Evolutionary conservation across 208 protist species (phyloP), one percentile per base, ranked within the genome.

Genomic region (Trypanosoma caninum): DNA sequence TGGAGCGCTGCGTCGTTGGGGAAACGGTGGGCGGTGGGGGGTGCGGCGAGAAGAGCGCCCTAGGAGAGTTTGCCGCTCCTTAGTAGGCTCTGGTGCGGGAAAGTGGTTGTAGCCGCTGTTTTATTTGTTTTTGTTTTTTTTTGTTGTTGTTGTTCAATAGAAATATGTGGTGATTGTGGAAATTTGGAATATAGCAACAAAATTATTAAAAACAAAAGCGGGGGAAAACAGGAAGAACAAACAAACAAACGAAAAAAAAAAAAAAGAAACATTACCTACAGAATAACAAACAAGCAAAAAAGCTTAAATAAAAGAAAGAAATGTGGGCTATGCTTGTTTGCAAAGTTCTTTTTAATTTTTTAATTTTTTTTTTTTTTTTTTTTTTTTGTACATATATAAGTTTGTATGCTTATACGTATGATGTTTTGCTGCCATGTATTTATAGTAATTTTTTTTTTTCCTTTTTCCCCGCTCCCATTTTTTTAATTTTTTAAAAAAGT

Each of bases 1-100:
- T 95, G 28, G 54, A 60, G 80, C 27, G 59, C 59, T 63, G 38
- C 54, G 16, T 22, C 46, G 51, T 52, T 10, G 18, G 28, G 28
- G 69, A 61, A 11, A 18, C 30, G 28, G 25, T 18, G 20, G 55
- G 23, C 13, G 50, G 37, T 3, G 44, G 45, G 46, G 46, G 22
- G 16, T 20, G 34, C 7, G 23, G 30, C 23, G 45, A 50, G 23
- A 27, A 7, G 10, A 11, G n/a, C 45, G 23, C n/a, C 45, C 23
- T 30, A 22, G 22, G 16, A 7, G 22, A 13, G 30, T n/a, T 27
- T 16, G 23, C 16, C n/a, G n/a, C n/a, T n/a, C n/a, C n/a, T 1
- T 50, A 50, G 45, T 50, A 31, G 45, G 23, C n/a, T n/a, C n/a
- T n/a, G n/a, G 38, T 44, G 38, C 6, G 13, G 38, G 38, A 2